These are phyloP conservation scores for Neodidymelliopsis sp. DNA, from an alignment of 2,329 filamentous ascomycete genomes.

Conservation along the genomic window DNA sequence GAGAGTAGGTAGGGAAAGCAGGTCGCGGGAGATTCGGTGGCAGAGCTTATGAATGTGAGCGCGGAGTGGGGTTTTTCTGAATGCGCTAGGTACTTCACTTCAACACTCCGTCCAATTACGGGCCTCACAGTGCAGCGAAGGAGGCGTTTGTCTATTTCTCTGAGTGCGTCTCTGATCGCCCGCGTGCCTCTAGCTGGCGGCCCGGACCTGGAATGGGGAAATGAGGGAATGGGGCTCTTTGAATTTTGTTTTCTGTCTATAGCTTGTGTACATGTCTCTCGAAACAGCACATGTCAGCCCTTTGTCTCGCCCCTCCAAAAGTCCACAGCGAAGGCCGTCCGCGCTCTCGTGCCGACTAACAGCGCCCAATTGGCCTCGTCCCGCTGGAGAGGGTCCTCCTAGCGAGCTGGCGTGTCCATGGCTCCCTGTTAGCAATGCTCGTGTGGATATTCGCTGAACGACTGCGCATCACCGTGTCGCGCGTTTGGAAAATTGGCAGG, in stretches of 20 bases:
- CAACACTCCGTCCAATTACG: conserved; percentile 39
- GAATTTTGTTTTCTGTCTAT: conserved; percentile 27
- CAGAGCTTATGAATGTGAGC: conserved; percentile 48
- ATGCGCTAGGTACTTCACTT: conserved; percentile 47
- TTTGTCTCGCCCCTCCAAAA: conserved; percentile 21
- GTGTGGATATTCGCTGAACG: conserved; percentile 29
- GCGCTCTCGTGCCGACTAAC: conserved; percentile 9
- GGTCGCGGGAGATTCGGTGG: conserved; percentile 32
- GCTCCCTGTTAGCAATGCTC: conserved; percentile 25
- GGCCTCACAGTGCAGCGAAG: conserved; percentile 36
- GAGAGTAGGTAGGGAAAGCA: conserved; percentile 16
- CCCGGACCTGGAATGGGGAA: conserved; percentile 25
- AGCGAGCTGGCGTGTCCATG: conserved; percentile 14
- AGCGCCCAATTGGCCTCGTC: conserved; percentile 24
- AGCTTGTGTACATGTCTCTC: conserved; percentile 17
- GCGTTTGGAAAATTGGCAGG: conserved; percentile 40
- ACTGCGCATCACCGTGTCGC: conserved; percentile 33
- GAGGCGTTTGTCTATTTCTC: conserved; percentile 31
- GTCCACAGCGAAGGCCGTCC: conserved; percentile 27
- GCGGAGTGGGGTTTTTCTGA: conserved; percentile 46
- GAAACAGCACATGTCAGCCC: conserved; percentile 30
- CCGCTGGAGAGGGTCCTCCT: conserved; percentile 5
- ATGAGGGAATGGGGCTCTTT: too few relatives aligned
- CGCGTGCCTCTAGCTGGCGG: conserved; percentile 27
- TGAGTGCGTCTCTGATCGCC: conserved; percentile 28